These are phyloP conservation scores for Monascus ruber DNA, from an alignment of 2,329 filamentous ascomycete genomes.

Conservation along the genomic window DNA sequence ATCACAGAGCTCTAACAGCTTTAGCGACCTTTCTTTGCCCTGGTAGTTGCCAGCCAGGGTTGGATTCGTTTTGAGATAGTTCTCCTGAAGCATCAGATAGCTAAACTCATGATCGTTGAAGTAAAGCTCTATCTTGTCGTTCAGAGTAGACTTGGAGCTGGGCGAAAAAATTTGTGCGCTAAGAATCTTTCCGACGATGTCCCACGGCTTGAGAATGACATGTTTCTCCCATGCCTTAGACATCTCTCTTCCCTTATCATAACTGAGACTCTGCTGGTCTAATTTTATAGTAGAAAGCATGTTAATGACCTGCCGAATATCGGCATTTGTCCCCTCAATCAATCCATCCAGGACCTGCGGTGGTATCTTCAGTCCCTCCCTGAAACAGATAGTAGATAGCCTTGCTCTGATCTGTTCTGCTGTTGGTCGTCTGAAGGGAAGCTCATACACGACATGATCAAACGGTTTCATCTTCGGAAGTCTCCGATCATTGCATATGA, in stretches of 20 bases:
- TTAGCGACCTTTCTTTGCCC: conserved; percentile 61
- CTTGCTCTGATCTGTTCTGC: conserved; percentile 83
- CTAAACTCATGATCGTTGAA: conserved; percentile 99
- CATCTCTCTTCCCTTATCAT: conserved; percentile 81
- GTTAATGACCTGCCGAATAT: conserved; percentile 96
- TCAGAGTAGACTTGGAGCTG: conserved; percentile 73
- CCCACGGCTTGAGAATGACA: conserved; percentile 92
- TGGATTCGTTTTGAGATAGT: conserved; percentile 80
- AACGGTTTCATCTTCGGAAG: conserved; percentile 98
- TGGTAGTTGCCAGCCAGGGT: conserved; percentile 50
- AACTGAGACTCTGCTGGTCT: conserved; percentile 69
- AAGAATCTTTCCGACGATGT: conserved; percentile 89
- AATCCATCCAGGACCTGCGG: conserved; percentile 76
- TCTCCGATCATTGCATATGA: conserved; percentile 93
- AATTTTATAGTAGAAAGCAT: conserved; percentile 94
- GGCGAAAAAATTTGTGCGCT: conserved; percentile 75
- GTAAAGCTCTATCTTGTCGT: conserved; percentile 97
- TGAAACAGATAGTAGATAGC: conserved; percentile 88
- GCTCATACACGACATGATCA: conserved; percentile 70
- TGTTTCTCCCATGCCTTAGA: conserved; percentile 98
- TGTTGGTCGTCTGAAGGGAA: conserved; percentile 80
- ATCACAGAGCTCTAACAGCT: conserved; percentile 75
- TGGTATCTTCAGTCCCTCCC: conserved; percentile 80
- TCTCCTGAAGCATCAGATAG: conserved; percentile 95
- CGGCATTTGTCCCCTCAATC: conserved; percentile 88